Evolutionary conservation across 2,329 filamentous ascomycete genomes (phyloP).

Genomic region (Fusarium duplospermum): DNA sequence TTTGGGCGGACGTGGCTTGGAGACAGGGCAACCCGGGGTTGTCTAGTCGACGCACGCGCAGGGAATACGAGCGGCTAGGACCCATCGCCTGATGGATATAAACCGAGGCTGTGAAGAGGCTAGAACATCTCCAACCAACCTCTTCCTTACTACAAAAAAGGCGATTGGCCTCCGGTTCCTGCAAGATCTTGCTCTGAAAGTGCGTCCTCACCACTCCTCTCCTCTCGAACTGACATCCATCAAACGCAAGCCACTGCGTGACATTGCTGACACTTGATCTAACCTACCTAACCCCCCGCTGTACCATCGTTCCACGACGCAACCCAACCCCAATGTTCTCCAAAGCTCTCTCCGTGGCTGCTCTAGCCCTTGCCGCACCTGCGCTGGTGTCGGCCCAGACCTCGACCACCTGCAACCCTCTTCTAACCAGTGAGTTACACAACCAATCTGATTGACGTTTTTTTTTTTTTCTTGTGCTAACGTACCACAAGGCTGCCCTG

Average conservation of each 20-base stretch:
- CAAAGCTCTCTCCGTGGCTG: conserved; percentile 25
- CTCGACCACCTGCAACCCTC: conserved; percentile 35
- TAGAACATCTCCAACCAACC: conserved; percentile 23
- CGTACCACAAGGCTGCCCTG: conserved; percentile 59
- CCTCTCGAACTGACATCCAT: background rate
- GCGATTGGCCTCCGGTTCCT: background rate
- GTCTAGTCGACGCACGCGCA: conserved; percentile 26
- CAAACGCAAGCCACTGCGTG: conserved; percentile 3
- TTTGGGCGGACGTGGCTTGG: conserved; percentile 14
- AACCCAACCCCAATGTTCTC: conserved; percentile 21
- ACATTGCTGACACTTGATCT: conserved; percentile 7
- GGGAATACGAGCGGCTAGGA: conserved; percentile 21
- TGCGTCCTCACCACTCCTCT: conserved; percentile 14
- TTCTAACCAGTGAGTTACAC: conserved; percentile 24
- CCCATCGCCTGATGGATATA: conserved; percentile 27
- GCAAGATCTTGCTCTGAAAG: conserved; percentile 4
- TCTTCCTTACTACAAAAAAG: conserved; percentile 6
- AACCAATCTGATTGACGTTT: background rate
- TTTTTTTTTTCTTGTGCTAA: background rate
- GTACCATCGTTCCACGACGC: conserved; percentile 18
- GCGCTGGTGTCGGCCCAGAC: conserved; percentile 37
- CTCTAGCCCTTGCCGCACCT: conserved; percentile 32
- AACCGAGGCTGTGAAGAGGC: conserved; percentile 28
- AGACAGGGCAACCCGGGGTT: conserved; percentile 20
- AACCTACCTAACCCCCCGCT: background rate